phyloP scores from a whole-genome alignment of 2,329 filamentous ascomycete genomes.

The Podosphaera fusca region DNA sequence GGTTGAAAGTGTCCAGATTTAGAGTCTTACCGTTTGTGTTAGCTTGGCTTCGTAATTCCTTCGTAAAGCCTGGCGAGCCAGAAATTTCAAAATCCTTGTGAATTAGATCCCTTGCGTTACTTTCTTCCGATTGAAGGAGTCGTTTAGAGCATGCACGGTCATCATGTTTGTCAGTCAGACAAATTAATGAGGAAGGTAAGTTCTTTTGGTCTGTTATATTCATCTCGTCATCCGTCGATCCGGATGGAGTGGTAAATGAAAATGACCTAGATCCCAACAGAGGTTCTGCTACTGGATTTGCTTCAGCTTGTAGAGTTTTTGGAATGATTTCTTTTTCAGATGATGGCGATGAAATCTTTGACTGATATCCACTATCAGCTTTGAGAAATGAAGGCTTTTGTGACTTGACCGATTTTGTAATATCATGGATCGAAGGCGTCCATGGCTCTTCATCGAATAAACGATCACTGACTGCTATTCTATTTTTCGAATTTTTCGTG shows the following conservation, averaged over 20 bases:
- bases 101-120: not conserved
- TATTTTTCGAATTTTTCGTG: slow-evolving; percentile 24
- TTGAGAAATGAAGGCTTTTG: slow-evolving; percentile 22
- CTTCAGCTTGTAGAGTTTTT: not conserved
- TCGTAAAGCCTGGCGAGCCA: not conserved
- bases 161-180: not conserved
- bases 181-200: not conserved
- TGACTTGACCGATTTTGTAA: not conserved
- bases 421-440: slow-evolving; percentile 4
- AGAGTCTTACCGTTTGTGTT: not conserved
- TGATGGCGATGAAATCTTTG: slow-evolving; percentile 32
- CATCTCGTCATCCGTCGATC: not conserved
- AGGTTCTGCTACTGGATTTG: not conserved
- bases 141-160: not conserved
- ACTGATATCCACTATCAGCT: slow-evolving; percentile 38
- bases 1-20: not conserved
- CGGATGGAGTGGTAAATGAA: not conserved
- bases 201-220: not conserved
- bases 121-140: not conserved
- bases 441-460: slow-evolving; percentile 19
- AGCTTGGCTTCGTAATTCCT: not conserved
- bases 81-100: not conserved
- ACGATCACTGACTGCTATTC: slow-evolving; percentile 24
- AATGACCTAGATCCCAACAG: not conserved
- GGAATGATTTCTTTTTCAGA: slow-evolving; percentile 14